Percentiles rank a stretch among this genome's conserved stretches.
Evolutionary conservation across 768 basidiomycete species (phyloP).

Genomic region (Gautieria morchelliformis): DNA sequence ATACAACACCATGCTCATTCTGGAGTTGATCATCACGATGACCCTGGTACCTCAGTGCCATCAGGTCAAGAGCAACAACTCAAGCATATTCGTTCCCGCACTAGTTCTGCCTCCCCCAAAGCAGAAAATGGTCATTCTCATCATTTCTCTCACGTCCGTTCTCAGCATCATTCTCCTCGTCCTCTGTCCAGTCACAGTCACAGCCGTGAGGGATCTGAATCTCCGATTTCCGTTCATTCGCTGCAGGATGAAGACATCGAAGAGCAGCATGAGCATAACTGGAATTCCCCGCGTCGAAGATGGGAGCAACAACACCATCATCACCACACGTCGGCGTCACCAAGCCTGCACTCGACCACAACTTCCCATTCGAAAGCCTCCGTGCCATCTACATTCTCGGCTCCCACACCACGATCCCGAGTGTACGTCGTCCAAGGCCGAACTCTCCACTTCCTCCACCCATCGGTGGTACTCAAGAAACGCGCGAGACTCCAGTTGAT

Average conservation of each 20-base stretch:
- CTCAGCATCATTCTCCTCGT: neutral
- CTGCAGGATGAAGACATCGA: no score
- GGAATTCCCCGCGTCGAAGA: no score
- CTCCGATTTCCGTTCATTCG: neutral
- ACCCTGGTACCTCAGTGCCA: neutral
- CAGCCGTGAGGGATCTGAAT: neutral
- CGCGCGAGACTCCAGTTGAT: neutral
- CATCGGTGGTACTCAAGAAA: neutral
- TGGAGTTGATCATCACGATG: neutral
- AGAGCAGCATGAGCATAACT: no score
- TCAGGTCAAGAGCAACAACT: no score
- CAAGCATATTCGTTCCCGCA: no score
- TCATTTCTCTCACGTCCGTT: neutral
- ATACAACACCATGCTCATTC: constrained; percentile 10
- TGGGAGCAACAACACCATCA: no score
- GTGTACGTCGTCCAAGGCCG: neutral
- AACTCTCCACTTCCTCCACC: neutral
- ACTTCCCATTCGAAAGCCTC: no score
- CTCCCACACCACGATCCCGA: no score
- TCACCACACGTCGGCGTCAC: no score
- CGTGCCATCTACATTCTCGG: no score
- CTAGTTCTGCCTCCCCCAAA: no score
- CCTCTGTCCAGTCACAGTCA: neutral
- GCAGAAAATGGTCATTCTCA: neutral
- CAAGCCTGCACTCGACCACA: no score